Percentiles rank a stretch among this genome's conserved stretches.
Evolutionary conservation across 768 basidiomycete species (phyloP).

Genomic region (Trametes cubensis): DNA sequence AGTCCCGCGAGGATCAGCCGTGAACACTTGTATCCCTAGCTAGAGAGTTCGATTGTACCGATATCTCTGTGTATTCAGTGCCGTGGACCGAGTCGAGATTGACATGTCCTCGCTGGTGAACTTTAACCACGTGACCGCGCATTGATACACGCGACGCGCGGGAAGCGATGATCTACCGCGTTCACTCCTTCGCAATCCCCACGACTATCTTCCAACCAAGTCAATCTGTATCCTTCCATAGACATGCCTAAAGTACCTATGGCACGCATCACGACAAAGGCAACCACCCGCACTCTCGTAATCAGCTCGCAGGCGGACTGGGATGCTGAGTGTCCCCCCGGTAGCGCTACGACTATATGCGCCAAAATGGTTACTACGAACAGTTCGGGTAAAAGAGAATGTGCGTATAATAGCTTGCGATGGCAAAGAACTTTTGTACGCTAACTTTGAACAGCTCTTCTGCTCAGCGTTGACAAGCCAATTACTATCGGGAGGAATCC

Average conservation of each 20-base stretch:
- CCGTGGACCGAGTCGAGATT: no score
- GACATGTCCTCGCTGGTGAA: no score
- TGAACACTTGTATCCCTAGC: slow-evolving; percentile 19
- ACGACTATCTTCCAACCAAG: no score
- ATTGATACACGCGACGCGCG: not conserved
- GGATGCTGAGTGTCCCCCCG: not conserved
- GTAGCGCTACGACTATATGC: slow-evolving; percentile 52
- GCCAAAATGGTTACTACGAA: slow-evolving; percentile 69
- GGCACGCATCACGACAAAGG: not conserved
- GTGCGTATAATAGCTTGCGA: slow-evolving; percentile 36
- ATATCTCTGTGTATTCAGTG: not conserved
- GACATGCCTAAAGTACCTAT: slow-evolving; percentile 1
- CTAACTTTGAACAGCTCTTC: slow-evolving; percentile 48
- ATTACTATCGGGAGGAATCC: slow-evolving; percentile 73
- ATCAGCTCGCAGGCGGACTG: slow-evolving; percentile 3
- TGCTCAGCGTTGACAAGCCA: slow-evolving; percentile 63
- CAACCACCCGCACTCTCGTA: not conserved
- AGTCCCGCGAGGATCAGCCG: no score
- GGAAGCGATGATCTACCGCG: no score
- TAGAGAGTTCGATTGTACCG: not conserved
- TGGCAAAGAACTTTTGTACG: not conserved
- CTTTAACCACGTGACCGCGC: slow-evolving; percentile 14
- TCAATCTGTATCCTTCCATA: not conserved
- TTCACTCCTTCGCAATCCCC: no score
- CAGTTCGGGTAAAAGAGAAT: slow-evolving; percentile 65